Evolutionary conservation across 2,329 filamentous ascomycete species (phyloP).

Genomic region (Apiospora pterosperma): DNA sequence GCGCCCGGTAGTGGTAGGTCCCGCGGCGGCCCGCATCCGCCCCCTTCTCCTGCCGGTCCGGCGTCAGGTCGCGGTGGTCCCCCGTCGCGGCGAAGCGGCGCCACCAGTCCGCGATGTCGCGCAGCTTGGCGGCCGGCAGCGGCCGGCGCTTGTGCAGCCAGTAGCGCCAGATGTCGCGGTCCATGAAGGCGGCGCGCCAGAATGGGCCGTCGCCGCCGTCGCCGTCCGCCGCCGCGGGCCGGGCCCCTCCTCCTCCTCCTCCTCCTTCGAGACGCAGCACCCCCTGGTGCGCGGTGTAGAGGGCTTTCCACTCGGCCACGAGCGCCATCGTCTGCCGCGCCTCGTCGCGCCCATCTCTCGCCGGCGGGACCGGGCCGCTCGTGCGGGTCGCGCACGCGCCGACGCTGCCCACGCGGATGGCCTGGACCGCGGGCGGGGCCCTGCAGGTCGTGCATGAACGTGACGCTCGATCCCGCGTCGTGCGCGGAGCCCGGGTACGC

Average conservation of each 20-base stretch:
- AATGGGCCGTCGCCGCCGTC: not conserved
- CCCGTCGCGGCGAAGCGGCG: not conserved
- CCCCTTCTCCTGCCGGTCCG: not conserved
- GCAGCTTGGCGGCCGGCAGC: not conserved
- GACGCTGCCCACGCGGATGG: not conserved
- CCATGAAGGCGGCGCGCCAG: slow-evolving; percentile 1
- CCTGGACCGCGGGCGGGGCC: not conserved
- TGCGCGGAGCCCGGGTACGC: not conserved
- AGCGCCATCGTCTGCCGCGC: not conserved
- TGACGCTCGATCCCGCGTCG: not conserved
- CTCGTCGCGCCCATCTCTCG: not conserved
- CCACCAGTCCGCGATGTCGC: not conserved
- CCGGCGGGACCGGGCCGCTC: not conserved
- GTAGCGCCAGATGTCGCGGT: slow-evolving; percentile 1
- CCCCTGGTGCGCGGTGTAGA: no score
- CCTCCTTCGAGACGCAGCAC: no score
- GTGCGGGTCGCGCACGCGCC: not conserved
- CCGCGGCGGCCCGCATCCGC: not conserved
- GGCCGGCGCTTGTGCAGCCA: not conserved
- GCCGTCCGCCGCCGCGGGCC: not conserved
- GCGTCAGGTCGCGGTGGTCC: not conserved
- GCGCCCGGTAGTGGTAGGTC: not conserved
- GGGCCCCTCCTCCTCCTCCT: no score
- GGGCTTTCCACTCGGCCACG: not conserved
- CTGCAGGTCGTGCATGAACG: not conserved